Percentiles rank a stretch among this genome's conserved stretches.
These are phyloP conservation scores for Cucurbita maxima DNA, from an alignment of 306 rosid species.

Conservation along the genomic window DNA sequence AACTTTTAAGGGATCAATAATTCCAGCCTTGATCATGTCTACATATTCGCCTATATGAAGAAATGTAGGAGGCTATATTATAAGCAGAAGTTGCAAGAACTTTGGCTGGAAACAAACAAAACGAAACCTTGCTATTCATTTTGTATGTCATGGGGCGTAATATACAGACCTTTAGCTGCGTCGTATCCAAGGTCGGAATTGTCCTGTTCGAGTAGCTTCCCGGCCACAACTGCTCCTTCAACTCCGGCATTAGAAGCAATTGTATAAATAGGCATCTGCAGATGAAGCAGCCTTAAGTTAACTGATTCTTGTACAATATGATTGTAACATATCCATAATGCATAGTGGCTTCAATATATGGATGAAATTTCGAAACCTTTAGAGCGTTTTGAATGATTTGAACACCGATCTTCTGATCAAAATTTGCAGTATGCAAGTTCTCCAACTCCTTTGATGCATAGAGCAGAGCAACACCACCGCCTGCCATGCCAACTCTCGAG, in stretches of 20 bases:
- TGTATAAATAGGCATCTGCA: slow-evolving; percentile 34
- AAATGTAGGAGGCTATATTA: background rate
- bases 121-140: background rate
- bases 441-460: slow-evolving; percentile 40
- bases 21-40: slow-evolving; percentile 44
- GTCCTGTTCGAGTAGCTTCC: slow-evolving; percentile 38
- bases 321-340: background rate
- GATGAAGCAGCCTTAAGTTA: background rate
- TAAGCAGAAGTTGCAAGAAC: background rate
- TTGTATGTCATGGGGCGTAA: background rate
- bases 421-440: slow-evolving; percentile 32
- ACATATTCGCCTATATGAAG: slow-evolving; percentile 28
- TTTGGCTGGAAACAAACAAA: background rate
- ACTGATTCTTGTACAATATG: background rate
- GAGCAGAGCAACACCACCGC: slow-evolving; percentile 47
- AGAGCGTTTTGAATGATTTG: slow-evolving; percentile 45
- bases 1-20: slow-evolving; percentile 42
- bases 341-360: background rate
- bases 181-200: slow-evolving; percentile 34
- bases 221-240: slow-evolving; percentile 35
- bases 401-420: slow-evolving; percentile 44
- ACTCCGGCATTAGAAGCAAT: slow-evolving; percentile 41
- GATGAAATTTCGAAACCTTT: slow-evolving; percentile 13
- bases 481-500: slow-evolving; percentile 7
- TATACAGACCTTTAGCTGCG: slow-evolving; percentile 36